phyloP scores from a whole-genome alignment of 2,329 filamentous ascomycete genomes.

The Cyclaneusma minus region DNA sequence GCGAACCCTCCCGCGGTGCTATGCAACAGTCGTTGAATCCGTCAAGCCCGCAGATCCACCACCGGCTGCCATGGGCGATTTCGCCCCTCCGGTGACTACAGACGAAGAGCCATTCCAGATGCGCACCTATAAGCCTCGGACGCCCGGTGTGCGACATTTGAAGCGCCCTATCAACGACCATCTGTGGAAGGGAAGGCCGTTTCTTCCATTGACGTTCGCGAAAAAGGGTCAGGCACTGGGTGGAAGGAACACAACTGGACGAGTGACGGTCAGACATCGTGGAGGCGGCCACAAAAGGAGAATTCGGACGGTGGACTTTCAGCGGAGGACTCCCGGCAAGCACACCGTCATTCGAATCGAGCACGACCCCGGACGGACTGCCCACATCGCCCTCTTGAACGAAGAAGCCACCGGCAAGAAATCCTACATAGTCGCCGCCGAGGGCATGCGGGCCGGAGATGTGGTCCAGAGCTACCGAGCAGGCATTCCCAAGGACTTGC shows the following conservation, averaged over 20 bases:
- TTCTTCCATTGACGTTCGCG: constrained; percentile 68
- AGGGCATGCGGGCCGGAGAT: constrained; percentile 85
- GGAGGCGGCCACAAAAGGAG: constrained; percentile 86
- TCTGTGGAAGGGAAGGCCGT: constrained; percentile 84
- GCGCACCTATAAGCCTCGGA: constrained; percentile 84
- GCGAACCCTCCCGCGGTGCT: constrained; percentile 29
- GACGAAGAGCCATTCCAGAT: constrained; percentile 29
- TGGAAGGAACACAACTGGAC: constrained; percentile 76
- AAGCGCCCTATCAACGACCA: constrained; percentile 90
- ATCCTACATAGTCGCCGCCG: constrained; percentile 88
- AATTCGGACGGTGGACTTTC: constrained; percentile 84
- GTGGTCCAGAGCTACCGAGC: constrained; percentile 80
- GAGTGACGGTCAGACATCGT: constrained; percentile 77
- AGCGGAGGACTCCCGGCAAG: constrained; percentile 60
- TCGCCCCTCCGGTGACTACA: constrained; percentile 27
- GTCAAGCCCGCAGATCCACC: constrained; percentile 20
- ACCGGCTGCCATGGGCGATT: constrained; percentile 21
- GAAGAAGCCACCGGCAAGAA: constrained; percentile 58
- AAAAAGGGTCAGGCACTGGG: constrained; percentile 90
- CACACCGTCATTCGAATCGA: constrained; percentile 90
- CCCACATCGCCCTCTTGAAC: constrained; percentile 80
- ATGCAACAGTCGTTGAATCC: constrained; percentile 30
- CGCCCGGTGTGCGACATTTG: constrained; percentile 82
- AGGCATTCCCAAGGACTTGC: constrained; percentile 74
- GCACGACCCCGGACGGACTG: constrained; percentile 84